phyloP scores from a whole-genome alignment of 345 rosid genomes.

The Trapa bicornis region DNA sequence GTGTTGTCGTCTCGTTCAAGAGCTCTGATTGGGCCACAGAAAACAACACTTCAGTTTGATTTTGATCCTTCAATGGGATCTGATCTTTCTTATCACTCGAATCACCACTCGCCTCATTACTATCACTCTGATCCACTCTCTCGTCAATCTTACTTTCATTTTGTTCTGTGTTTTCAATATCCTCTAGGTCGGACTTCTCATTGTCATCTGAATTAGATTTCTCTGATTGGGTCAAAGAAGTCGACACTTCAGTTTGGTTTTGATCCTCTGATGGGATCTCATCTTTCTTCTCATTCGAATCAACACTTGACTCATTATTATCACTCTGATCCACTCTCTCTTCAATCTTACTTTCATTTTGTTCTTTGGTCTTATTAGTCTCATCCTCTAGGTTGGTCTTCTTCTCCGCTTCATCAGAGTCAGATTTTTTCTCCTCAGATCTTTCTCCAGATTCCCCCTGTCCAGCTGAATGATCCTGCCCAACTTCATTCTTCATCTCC shows the following conservation, averaged over 20 bases:
- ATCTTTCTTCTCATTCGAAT: slow-evolving; percentile 27
- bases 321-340: slow-evolving; percentile 35
- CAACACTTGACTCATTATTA: slow-evolving; percentile 25
- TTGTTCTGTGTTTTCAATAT: slow-evolving; percentile 26
- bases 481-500: slow-evolving; percentile 23
- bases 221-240: slow-evolving; percentile 75
- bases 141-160: slow-evolving; percentile 23
- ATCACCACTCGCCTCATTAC: slow-evolving; percentile 25
- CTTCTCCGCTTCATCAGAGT: slow-evolving; percentile 2
- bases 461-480: slow-evolving; percentile 24
- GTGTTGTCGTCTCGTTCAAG: slow-evolving; percentile 52
- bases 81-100: slow-evolving; percentile 30
- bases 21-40: slow-evolving; percentile 80
- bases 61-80: slow-evolving; percentile 32
- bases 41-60: slow-evolving; percentile 44
- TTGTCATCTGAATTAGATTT: slow-evolving; percentile 12
- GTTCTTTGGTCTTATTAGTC: slow-evolving; percentile 21
- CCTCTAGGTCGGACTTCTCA: slow-evolving; percentile 20
- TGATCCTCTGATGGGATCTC: slow-evolving; percentile 33
- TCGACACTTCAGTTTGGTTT: slow-evolving; percentile 40
- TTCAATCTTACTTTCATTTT: slow-evolving; percentile 19
- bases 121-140: slow-evolving; percentile 31
- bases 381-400: slow-evolving; percentile 18
- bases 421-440: slow-evolving; percentile 28
- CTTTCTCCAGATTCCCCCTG: slow-evolving; percentile 35